These are phyloP conservation scores for Odontarrhena argentea DNA, from an alignment of 345 rosid species.

Conservation along the genomic window DNA sequence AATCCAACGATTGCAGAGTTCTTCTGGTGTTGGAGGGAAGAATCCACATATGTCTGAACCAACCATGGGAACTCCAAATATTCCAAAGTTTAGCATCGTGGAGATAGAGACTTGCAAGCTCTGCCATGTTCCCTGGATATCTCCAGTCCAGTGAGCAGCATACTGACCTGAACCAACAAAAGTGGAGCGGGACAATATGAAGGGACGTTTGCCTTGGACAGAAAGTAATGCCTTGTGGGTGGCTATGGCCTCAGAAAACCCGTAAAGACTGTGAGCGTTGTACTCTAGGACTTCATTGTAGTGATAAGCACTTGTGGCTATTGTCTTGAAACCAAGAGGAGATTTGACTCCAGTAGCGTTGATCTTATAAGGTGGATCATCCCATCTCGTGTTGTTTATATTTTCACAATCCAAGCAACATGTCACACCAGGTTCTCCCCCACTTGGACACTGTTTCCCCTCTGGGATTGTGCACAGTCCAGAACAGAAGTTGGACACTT, in stretches of 20 bases:
- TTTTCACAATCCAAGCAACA: conserved; percentile 99
- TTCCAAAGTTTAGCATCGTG: conserved; percentile 86
- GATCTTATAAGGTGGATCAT: conserved; percentile 94
- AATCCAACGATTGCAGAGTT: conserved; percentile 97
- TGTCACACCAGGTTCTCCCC: conserved; percentile 87
- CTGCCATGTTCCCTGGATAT: conserved; percentile 92
- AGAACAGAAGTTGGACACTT: conserved; percentile 86
- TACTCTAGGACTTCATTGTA: conserved; percentile 89
- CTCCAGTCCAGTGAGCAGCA: conserved; percentile 98
- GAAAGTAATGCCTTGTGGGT: conserved; percentile 82
- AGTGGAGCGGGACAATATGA: conserved; percentile 82
- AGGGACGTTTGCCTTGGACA: conserved; percentile 85
- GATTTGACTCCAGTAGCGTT: conserved; percentile 75
- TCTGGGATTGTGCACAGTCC: conserved; percentile 74
- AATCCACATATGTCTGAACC: conserved; percentile 97
- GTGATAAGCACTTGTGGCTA: conserved; percentile 92
- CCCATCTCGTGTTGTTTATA: conserved; percentile 85
- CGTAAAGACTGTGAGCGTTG: conserved; percentile 90
- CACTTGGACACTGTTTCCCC: conserved; percentile 66
- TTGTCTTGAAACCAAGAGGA: conserved; percentile 87
- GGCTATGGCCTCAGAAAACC: conserved; percentile 86
- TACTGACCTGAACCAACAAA: conserved; percentile 89
- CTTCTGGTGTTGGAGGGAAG: conserved; percentile 89
- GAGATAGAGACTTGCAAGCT: conserved; percentile 85
- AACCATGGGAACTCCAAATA: conserved; percentile 96